Percentiles rank a stretch among this genome's conserved stretches.
These are phyloP conservation scores for Flaveria robusta DNA, from an alignment of 129 eudicot species.

Conservation along the genomic window DNA sequence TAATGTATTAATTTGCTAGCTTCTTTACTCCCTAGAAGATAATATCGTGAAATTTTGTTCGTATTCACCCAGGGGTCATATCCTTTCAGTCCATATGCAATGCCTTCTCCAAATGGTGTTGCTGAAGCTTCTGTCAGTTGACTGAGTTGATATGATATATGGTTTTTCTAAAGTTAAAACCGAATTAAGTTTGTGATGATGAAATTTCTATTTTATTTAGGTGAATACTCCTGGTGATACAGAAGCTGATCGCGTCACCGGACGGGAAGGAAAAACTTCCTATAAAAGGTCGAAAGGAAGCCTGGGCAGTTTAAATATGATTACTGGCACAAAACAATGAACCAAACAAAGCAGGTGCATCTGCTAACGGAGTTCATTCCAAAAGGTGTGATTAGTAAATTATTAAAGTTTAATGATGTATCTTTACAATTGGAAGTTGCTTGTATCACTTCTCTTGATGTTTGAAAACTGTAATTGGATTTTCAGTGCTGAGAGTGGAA, in stretches of 20 bases:
- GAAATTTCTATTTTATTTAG: conserved; percentile 41
- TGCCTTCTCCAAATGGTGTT: conserved; percentile 93
- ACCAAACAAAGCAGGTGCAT: conserved; percentile 66
- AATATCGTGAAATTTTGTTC: neutral
- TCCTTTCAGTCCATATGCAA: conserved; percentile 88
- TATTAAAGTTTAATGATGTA: conserved; percentile 1
- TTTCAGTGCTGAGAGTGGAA: conserved; percentile 89
- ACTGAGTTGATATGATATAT: conserved; percentile 1
- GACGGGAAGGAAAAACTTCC: conserved; percentile 97
- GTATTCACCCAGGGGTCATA: conserved; percentile 73
- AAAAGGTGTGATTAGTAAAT: conserved; percentile 60
- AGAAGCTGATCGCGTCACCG: conserved; percentile 65
- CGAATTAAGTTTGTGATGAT: neutral
- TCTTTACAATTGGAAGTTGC: neutral
- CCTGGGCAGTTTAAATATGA: conserved; percentile 94
- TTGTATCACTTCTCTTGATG: conserved; percentile 1
- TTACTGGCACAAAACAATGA: conserved; percentile 77
- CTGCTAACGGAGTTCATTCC: conserved; percentile 79
- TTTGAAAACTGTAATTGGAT: neutral
- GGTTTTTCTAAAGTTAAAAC: neutral
- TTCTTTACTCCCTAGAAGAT: neutral
- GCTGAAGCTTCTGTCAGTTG: conserved; percentile 90
- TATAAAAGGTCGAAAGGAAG: conserved; percentile 92
- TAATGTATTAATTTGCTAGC: neutral
- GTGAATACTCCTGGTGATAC: conserved; percentile 61